Conservation (phyloP, 163 green algal genomes). For the Chlamydomonas reinhardtii region DNA sequence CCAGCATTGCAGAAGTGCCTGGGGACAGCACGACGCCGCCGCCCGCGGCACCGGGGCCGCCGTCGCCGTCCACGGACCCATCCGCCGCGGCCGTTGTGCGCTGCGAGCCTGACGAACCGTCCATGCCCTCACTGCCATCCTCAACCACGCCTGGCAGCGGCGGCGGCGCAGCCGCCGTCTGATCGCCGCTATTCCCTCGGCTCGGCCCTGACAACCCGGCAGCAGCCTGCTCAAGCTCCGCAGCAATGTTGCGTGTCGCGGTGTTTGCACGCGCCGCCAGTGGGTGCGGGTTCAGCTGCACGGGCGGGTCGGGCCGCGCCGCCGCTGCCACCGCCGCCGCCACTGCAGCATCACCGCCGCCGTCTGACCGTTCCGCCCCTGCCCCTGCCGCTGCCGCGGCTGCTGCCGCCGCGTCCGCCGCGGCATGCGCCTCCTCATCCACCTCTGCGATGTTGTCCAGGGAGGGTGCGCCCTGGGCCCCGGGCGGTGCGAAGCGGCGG, state of each 20-base stretch:
- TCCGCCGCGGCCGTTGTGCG: neutral
- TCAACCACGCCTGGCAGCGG: constrained; percentile 12
- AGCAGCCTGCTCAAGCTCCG: neutral
- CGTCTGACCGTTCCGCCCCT: too few species aligned
- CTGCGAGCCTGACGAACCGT: neutral
- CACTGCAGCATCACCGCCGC: neutral
- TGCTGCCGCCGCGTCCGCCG: neutral
- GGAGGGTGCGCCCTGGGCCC: neutral
- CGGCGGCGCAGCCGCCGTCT: neutral
- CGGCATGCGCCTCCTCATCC: constrained; percentile 31
- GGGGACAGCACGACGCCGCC: neutral
- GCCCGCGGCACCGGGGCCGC: neutral
- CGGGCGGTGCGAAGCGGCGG: constrained; percentile 18
- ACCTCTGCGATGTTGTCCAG: constrained; percentile 41
- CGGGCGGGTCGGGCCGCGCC: neutral
- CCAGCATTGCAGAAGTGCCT: neutral
- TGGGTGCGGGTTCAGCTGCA: constrained; percentile 17
- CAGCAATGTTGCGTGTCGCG: neutral
- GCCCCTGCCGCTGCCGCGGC: neutral
- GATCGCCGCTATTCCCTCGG: neutral
- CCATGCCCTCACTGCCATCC: neutral
- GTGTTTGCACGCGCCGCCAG: neutral
- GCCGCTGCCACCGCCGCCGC: neutral
- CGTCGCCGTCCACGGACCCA: neutral
- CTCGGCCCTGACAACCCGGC: neutral